Conservation (phyloP, 129 eudicot genomes). For the Arctium lappa region DNA sequence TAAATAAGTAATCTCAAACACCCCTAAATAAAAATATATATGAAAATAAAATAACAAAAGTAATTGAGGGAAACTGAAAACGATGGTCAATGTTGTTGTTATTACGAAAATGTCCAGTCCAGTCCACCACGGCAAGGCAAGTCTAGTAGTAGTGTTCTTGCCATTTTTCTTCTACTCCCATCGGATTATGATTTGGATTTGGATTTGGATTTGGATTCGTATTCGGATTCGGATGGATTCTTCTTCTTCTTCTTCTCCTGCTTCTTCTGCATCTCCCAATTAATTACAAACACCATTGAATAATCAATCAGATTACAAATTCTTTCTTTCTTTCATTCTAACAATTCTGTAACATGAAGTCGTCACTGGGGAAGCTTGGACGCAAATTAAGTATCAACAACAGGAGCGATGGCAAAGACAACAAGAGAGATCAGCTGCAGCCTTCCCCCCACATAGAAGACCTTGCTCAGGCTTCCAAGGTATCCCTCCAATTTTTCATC, state of each 20-base stretch:
- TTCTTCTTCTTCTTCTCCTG: too few species aligned
- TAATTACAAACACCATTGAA: not conserved
- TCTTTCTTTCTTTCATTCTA: not conserved
- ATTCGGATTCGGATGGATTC: too few species aligned
- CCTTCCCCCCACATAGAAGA: constrained; percentile 47
- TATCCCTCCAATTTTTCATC: not conserved
- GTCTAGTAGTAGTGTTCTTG: too few species aligned
- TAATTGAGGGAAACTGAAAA: not conserved
- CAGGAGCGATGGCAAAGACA: constrained; percentile 44
- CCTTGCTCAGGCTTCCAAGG: constrained; percentile 75
- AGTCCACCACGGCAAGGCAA: not conserved
- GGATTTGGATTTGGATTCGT: too few species aligned
- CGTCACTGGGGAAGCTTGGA: constrained; percentile 62
- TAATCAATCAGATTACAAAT: not conserved
- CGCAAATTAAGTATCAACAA: constrained; percentile 56
- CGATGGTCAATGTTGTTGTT: constrained; percentile 21
- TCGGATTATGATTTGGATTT: too few species aligned
- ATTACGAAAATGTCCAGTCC: constrained; percentile 8
- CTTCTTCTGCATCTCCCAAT: not conserved
- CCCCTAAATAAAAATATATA: too few species aligned
- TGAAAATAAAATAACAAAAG: not conserved
- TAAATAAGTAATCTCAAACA: too few species aligned
- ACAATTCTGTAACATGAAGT: constrained; percentile 45
- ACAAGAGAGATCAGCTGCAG: constrained; percentile 39
- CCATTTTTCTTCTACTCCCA: not conserved